Evolutionary conservation across 2,329 filamentous ascomycete species (phyloP).

Genomic region (Monosporascus sp.): DNA sequence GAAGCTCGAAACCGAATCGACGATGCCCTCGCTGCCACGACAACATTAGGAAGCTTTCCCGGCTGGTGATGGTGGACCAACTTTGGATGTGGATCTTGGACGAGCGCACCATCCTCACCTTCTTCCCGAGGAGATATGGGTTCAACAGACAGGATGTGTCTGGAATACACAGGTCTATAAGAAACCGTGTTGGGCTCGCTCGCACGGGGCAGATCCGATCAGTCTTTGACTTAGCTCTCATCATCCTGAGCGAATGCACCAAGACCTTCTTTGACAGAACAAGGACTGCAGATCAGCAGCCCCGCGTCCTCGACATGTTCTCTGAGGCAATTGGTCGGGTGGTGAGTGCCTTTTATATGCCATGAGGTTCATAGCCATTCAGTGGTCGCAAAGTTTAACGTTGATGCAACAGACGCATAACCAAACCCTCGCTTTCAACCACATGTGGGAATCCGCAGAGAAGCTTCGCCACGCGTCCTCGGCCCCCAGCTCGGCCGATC

Average conservation of each 20-base stretch:
- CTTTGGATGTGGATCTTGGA: constrained; percentile 40
- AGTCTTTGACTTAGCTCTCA: constrained; percentile 12
- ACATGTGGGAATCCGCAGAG: constrained; percentile 32
- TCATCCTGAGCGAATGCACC: constrained; percentile 37
- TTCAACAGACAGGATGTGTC: constrained; percentile 34
- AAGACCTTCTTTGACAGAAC: constrained; percentile 36
- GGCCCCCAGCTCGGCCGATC: constrained; percentile 10
- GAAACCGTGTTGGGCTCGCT: constrained; percentile 22
- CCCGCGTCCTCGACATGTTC: constrained; percentile 37
- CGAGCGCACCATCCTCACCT: constrained; percentile 32
- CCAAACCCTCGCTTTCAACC: constrained; percentile 33
- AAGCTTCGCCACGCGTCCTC: constrained; percentile 14
- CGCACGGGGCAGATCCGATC: constrained; percentile 14
- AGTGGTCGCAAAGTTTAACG: no score
- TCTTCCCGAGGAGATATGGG: constrained; percentile 38
- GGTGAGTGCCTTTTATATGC: constrained; percentile 20
- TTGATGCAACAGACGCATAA: constrained; percentile 26
- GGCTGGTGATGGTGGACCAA: constrained; percentile 38
- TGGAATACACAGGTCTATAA: constrained; percentile 35
- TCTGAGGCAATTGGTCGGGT: constrained; percentile 35
- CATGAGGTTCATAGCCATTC: no score
- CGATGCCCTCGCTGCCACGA: constrained; percentile 6
- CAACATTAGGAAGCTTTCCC: constrained; percentile 13
- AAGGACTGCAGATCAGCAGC: constrained; percentile 24
- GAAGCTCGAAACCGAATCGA: no score